These are phyloP conservation scores for Chaetoceros tenuissimus DNA, from an alignment of 108 stramenopile genomes.

Conservation along the genomic window DNA sequence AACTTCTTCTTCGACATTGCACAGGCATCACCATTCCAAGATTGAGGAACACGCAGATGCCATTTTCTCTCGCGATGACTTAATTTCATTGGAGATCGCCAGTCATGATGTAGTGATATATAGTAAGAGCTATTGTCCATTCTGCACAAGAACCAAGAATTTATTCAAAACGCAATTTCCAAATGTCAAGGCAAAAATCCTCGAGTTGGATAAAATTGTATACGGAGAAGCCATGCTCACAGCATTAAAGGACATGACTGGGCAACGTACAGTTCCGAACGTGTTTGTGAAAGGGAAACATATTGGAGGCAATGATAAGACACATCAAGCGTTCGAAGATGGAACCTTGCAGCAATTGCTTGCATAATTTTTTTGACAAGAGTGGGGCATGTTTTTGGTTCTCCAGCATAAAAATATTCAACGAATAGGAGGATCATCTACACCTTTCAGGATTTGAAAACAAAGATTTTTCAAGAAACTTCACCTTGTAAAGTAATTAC, in stretches of 20 bases:
- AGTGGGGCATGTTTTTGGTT: too few species aligned
- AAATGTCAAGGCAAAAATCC: conserved; percentile 26
- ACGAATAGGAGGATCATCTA: too few species aligned
- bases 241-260: conserved; percentile 25
- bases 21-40: too few species aligned
- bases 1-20: too few species aligned
- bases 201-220: conserved; percentile 52
- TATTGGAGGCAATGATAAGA: conserved; percentile 60
- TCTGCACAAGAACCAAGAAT: conserved; percentile 57
- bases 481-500: too few species aligned
- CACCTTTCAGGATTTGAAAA: too few species aligned
- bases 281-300: conserved; percentile 65
- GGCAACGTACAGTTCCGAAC: conserved; percentile 59
- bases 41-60: too few species aligned
- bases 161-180: conserved; percentile 34
- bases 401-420: too few species aligned
- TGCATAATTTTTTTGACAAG: too few species aligned
- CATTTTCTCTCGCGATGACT: too few species aligned
- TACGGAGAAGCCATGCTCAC: conserved; percentile 48
- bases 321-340: conserved; percentile 27
- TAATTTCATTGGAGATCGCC: too few species aligned
- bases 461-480: too few species aligned
- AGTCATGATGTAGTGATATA: conserved; percentile 43
- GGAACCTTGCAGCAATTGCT: conserved; percentile 27
- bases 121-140: conserved; percentile 68